Evolutionary conservation across 139 green algal genomes (phyloP), one percentile per base, ranked within the genome.

Genomic region (Tetradesmus obliquus): DNA sequence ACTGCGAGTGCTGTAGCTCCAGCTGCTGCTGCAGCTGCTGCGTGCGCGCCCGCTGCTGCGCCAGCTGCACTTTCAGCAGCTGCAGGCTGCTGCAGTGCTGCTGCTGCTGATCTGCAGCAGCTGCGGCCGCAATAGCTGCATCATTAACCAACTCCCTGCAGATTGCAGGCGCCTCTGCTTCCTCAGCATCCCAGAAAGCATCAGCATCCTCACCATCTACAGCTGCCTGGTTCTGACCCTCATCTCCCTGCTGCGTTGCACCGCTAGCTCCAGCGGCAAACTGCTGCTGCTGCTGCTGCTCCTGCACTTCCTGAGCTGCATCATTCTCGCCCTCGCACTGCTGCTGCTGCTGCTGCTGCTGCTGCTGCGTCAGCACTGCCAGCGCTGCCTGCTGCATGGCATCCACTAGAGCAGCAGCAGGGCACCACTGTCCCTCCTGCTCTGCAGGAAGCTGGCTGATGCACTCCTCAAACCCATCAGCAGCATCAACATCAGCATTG

Each of bases 21-120:
- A 86, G 81, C 81, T 86, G 32, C 19, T 62, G 51, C 19, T 87
- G 69, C 20, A 74, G 87, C 69, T 74, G 53, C 51, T 83, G 71
- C 17, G n/a, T 83, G n/a, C 53, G 87, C 15, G 19, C 22, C 8
- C 72, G 55, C 82, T 87, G 82, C 55, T 24, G 20, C 20, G 82
- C 82, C 19, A 87, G 55, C 19, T 72, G 82, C 82, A 74, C 55
- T 20, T 51, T 87, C 55, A 74, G 55, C 24, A 74, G 54, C 32
- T 24, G n/a, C 20, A 87, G 19, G 20, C n/a, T 20, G 9, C 20
- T 20, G 55, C 62, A 24, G 5, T 74, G 55, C 55, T 87, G 81
- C 45, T 51, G 81, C 45, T 86, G 81, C 53, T 86, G 51, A 51
- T 0, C 53, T 22, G 15, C 17, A 3, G 17, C 17, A 24, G 66